Evolutionary conservation across 139 green algal species (phyloP).

Genomic region (Haematococcus lacustris): DNA sequence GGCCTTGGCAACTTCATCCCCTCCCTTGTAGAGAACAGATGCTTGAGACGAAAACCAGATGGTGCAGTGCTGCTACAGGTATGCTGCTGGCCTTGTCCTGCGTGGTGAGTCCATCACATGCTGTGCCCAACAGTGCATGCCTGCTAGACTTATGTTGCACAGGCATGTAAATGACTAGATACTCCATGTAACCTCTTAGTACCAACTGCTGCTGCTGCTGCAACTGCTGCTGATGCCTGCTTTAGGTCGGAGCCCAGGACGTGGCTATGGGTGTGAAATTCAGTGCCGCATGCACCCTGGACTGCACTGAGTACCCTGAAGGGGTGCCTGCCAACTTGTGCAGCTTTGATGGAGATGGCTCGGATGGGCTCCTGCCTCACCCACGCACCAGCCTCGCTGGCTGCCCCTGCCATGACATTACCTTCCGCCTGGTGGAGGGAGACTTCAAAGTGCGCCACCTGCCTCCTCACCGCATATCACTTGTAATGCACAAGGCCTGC

Average conservation of each 20-base stretch:
- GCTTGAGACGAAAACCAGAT: constrained; percentile 34
- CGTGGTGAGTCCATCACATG: no score
- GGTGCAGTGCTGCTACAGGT: constrained; percentile 44
- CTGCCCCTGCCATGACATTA: constrained; percentile 51
- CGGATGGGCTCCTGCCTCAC: constrained; percentile 11
- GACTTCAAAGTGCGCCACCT: constrained; percentile 65
- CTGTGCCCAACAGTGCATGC: no score
- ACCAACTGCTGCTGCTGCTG: no score
- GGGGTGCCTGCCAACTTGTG: constrained; percentile 12
- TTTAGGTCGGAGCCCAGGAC: constrained; percentile 70
- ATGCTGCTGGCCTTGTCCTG: no score
- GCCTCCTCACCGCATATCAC: neutral
- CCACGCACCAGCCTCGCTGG: constrained; percentile 1
- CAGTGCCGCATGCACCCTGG: constrained; percentile 56
- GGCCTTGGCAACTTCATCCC: constrained; percentile 58
- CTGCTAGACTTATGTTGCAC: neutral
- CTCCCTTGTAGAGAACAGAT: constrained; percentile 65
- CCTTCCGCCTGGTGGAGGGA: constrained; percentile 63
- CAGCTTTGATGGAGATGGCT: constrained; percentile 10
- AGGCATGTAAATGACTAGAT: no score
- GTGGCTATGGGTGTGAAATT: constrained; percentile 78
- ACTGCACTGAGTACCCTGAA: constrained; percentile 53
- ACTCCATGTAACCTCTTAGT: no score
- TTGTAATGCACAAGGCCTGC: neutral
- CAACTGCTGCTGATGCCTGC: neutral